Evolutionary conservation across 176 grass and related monocot genomes (phyloP).

Genomic region (Luzula sylvatica): DNA sequence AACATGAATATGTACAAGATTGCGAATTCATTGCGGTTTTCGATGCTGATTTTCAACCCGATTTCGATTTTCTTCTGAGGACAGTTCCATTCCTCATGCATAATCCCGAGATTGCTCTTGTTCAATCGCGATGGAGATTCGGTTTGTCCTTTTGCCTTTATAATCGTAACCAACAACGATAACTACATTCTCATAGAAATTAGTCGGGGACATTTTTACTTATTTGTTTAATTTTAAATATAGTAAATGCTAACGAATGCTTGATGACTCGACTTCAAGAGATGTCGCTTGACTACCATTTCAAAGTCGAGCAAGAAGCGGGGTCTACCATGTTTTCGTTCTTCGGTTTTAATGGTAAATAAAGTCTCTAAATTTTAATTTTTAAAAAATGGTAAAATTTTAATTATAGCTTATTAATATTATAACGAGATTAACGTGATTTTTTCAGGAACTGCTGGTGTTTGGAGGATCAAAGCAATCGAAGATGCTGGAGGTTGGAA

Average conservation of each 20-base stretch:
- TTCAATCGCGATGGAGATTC: constrained; percentile 87
- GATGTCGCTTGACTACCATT: constrained; percentile 95
- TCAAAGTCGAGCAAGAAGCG: constrained; percentile 90
- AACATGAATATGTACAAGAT: constrained; percentile 41
- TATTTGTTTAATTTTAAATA: neutral
- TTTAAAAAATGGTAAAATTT: neutral
- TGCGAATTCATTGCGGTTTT: constrained; percentile 94
- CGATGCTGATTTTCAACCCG: constrained; percentile 81
- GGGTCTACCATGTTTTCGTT: constrained; percentile 63
- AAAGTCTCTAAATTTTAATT: neutral
- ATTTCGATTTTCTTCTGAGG: constrained; percentile 54
- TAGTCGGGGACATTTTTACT: neutral
- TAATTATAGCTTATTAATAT: neutral
- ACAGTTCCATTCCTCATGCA: constrained; percentile 80
- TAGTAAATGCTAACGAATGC: constrained; percentile 83
- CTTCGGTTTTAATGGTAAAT: constrained; percentile 81
- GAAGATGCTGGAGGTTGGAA: constrained; percentile 78
- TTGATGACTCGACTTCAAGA: constrained; percentile 87
- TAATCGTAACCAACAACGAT: neutral
- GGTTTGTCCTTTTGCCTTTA: constrained; percentile 24
- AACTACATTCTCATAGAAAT: neutral
- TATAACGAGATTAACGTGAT: neutral
- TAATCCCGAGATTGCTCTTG: constrained; percentile 68
- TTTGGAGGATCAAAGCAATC: constrained; percentile 78
- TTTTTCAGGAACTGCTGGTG: constrained; percentile 73